Conservation (phyloP, 1,284 basidiomycete genomes). For the Flammula alnicola region DNA sequence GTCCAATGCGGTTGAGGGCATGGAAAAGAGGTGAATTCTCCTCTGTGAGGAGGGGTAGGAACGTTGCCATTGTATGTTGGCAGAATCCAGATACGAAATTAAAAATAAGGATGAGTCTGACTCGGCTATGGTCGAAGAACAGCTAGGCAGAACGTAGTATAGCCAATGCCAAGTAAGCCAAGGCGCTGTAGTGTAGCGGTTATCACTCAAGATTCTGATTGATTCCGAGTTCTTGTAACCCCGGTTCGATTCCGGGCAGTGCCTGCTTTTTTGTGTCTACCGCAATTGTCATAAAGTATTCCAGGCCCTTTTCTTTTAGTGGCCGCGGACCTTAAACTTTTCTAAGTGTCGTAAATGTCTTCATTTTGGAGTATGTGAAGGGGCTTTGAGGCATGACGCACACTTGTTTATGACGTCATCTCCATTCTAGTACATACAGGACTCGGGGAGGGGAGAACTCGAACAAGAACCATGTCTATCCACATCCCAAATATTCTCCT, state of each 20-base stretch:
- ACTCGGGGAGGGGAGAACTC: not conserved
- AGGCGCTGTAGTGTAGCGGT: slow-evolving; percentile 59
- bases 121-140: not conserved
- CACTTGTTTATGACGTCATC: slow-evolving; percentile 19
- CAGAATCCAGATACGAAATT: too few species aligned
- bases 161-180: not conserved
- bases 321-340: not conserved
- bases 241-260: slow-evolving; percentile 43
- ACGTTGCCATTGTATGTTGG: slow-evolving; percentile 63
- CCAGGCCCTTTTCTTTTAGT: too few species aligned
- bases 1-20: slow-evolving; percentile 75
- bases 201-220: slow-evolving; percentile 63
- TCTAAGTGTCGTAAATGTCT: slow-evolving; percentile 5
- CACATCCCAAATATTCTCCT: slow-evolving; percentile 54
- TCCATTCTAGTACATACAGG: slow-evolving; percentile 9
- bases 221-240: slow-evolving; percentile 37
- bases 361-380: not conserved
- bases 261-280: slow-evolving; percentile 32
- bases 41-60: slow-evolving; percentile 64
- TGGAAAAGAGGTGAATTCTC: slow-evolving; percentile 53
- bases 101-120: not conserved
- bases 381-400: not conserved
- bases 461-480: slow-evolving; percentile 28
- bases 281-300: too few species aligned
- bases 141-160: not conserved